Conservation (phyloP, 2,329 filamentous ascomycete species). For the Aspergillus uvarum region DNA sequence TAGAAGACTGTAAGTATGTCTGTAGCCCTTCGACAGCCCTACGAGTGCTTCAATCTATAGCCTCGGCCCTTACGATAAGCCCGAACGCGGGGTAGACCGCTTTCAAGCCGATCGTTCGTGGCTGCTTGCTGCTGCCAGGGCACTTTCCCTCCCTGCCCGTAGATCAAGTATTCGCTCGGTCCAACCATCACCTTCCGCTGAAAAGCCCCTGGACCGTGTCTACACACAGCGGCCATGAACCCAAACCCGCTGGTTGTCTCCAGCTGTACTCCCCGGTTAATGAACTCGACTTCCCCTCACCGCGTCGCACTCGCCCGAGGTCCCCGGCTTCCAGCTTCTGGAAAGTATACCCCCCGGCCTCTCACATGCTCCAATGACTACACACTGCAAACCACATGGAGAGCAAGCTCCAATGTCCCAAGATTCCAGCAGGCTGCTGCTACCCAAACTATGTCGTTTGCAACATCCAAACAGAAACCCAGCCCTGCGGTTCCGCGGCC, state of each 20-base stretch:
- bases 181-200: neutral
- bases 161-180: neutral
- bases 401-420: constrained; percentile 17
- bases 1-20: too few species aligned
- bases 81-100: constrained; percentile 1
- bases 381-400: neutral
- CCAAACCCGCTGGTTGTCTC: constrained; percentile 9
- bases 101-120: neutral
- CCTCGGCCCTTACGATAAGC: neutral
- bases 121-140: neutral
- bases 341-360: constrained; percentile 1
- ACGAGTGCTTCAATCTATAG: neutral
- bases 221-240: constrained; percentile 5
- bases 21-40: neutral
- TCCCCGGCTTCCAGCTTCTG: constrained; percentile 4
- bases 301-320: constrained; percentile 13
- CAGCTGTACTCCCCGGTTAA: constrained; percentile 12
- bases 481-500: constrained; percentile 55
- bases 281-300: neutral
- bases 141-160: neutral
- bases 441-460: constrained; percentile 23
- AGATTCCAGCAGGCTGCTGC: constrained; percentile 2
- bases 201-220: too few species aligned
- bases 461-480: constrained; percentile 33
- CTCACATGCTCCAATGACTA: neutral